These are phyloP conservation scores for Ophiostoma quercus DNA, from an alignment of 2,329 filamentous ascomycete genomes.

Conservation along the genomic window DNA sequence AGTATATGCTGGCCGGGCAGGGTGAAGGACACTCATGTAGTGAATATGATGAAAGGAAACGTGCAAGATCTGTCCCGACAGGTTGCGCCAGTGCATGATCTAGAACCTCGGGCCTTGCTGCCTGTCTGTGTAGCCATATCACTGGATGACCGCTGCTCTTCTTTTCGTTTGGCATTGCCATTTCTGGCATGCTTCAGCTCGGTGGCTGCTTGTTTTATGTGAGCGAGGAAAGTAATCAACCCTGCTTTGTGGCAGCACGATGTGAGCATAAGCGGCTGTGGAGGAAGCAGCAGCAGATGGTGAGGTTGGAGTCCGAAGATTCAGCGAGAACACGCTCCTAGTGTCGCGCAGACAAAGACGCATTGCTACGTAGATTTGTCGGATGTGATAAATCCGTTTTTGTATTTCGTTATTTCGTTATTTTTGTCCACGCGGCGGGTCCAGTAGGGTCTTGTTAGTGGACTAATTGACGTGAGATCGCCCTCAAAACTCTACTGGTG, in stretches of 20 bases:
- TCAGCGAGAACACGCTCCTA: background rate
- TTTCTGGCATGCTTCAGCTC: slow-evolving; percentile 22
- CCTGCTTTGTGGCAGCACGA: background rate
- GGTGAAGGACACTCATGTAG: background rate
- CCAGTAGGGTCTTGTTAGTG: background rate
- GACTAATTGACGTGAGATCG: background rate
- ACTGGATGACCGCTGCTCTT: background rate
- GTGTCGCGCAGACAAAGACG: background rate
- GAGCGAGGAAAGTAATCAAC: background rate
- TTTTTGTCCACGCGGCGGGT: background rate
- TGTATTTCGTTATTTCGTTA: no score
- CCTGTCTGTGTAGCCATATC: slow-evolving; percentile 20
- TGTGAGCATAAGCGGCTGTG: background rate
- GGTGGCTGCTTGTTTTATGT: background rate
- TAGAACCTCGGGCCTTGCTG: slow-evolving; percentile 21
- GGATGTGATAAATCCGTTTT: background rate
- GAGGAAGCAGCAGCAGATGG: background rate
- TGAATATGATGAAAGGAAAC: background rate
- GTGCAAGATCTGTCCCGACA: slow-evolving; percentile 26
- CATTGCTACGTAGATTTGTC: no score
- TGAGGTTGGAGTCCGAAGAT: background rate
- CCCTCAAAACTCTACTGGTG: background rate
- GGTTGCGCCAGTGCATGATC: slow-evolving; percentile 27
- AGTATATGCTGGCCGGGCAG: background rate
- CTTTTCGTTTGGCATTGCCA: slow-evolving; percentile 27